Conservation (phyloP, 192 early-diverging fungal species). For the Backusella circina region DNA sequence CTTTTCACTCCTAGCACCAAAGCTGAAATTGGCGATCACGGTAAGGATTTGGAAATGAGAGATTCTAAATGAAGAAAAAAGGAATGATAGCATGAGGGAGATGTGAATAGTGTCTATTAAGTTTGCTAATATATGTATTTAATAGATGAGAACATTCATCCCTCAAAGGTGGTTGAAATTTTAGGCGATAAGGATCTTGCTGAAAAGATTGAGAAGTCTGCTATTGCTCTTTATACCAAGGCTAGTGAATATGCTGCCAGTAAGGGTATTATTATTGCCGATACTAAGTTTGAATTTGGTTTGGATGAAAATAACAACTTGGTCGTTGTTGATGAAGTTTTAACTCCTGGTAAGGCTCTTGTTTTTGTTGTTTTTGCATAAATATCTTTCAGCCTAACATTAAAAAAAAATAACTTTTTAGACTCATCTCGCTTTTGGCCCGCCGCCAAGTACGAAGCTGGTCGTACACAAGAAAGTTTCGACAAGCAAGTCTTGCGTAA, state of each 20-base stretch:
- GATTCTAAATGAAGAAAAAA: neutral
- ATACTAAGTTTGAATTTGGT: slow-evolving; percentile 99
- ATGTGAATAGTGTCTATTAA: neutral
- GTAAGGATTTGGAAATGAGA: slow-evolving; percentile 32
- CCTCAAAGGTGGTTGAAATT: slow-evolving; percentile 78
- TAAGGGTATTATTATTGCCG: slow-evolving; percentile 96
- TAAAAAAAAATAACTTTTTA: slow-evolving; percentile 9
- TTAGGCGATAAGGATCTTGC: slow-evolving; percentile 78
- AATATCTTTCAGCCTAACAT: neutral
- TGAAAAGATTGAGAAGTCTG: slow-evolving; percentile 65
- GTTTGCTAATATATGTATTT: neutral
- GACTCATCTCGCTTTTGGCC: slow-evolving; percentile 99
- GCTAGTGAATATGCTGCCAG: slow-evolving; percentile 80
- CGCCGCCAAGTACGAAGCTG: slow-evolving; percentile 71
- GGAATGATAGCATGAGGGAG: neutral
- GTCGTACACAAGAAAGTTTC: slow-evolving; percentile 80
- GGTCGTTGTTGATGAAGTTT: slow-evolving; percentile 92
- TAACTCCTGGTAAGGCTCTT: slow-evolving; percentile 79
- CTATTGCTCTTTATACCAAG: slow-evolving; percentile 80
- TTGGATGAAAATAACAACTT: slow-evolving; percentile 76
- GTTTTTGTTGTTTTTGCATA: neutral
- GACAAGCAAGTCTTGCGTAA: slow-evolving; percentile 98
- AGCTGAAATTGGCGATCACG: slow-evolving; percentile 97
- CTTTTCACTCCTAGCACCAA: slow-evolving; percentile 99
- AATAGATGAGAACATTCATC: slow-evolving; percentile 97